phyloP scores from a whole-genome alignment of 2,329 filamentous ascomycete species.

The Nothophoma quercina region DNA sequence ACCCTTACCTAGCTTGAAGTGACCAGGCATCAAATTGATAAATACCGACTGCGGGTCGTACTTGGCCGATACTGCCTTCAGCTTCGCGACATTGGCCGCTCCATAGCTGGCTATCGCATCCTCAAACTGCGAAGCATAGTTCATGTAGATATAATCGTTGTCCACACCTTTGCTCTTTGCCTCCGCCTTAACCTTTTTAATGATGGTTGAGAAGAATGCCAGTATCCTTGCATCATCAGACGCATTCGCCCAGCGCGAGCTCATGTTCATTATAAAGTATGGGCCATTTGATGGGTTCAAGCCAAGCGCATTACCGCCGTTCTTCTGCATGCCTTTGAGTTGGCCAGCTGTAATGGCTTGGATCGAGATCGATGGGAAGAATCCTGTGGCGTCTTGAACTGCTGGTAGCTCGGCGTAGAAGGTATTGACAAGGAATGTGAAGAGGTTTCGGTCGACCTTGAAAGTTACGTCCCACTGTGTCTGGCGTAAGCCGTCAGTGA shows the following conservation, averaged over 20 bases:
- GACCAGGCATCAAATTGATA: constrained; percentile 52
- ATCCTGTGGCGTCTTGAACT: constrained; percentile 8
- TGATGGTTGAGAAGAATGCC: constrained; percentile 17
- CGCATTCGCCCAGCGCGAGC: constrained; percentile 23
- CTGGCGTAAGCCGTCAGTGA: constrained; percentile 7
- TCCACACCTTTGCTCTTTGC: constrained; percentile 13
- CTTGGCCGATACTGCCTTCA: constrained; percentile 45
- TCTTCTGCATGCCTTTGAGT: constrained; percentile 29
- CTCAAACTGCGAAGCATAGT: constrained; percentile 57
- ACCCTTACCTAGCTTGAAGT: constrained; percentile 51
- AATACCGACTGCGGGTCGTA: constrained; percentile 55
- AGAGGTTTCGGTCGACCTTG: constrained; percentile 19
- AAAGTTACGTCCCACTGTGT: constrained; percentile 19
- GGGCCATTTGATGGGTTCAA: constrained; percentile 25
- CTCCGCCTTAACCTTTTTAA: constrained; percentile 20
- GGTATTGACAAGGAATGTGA: constrained; percentile 16
- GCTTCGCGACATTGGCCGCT: constrained; percentile 40
- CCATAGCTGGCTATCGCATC: constrained; percentile 55
- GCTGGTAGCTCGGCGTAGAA: constrained; percentile 15
- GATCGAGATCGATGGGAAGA: constrained; percentile 19
- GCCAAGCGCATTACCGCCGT: constrained; percentile 29
- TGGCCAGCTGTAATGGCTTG: constrained; percentile 26
- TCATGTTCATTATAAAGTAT: constrained; percentile 28
- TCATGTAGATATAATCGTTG: constrained; percentile 55
- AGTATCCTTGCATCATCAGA: constrained; percentile 27